These are phyloP conservation scores for Mortierella sp. DNA, from an alignment of 371 early-diverging fungal species.

Conservation along the genomic window DNA sequence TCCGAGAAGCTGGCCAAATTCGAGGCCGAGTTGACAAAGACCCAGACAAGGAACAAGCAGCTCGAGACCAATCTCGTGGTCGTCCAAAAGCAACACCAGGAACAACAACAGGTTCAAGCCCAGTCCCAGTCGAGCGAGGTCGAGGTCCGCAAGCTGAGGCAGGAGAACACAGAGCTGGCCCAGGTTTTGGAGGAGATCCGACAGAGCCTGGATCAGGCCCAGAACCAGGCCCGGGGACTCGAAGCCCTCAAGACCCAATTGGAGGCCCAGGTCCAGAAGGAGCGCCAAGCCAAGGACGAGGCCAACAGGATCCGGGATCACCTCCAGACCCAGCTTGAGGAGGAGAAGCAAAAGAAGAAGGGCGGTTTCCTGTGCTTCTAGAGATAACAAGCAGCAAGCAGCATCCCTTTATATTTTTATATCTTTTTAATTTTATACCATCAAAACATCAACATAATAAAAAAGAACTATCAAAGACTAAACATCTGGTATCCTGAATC, in stretches of 20 bases:
- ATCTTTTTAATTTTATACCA: conserved; percentile 6
- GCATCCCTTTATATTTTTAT: background rate
- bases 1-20: conserved; percentile 22
- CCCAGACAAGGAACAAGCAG: conserved; percentile 31
- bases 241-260: conserved; percentile 40
- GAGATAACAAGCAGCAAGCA: background rate
- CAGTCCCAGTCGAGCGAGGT: no score
- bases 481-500: no score
- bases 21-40: conserved; percentile 22
- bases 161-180: conserved; percentile 40
- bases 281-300: conserved; percentile 50
- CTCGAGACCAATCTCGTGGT: conserved; percentile 33
- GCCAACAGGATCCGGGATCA: conserved; percentile 39
- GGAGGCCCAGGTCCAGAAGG: conserved; percentile 49
- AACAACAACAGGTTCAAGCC: conserved; percentile 14
- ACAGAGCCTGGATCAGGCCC: conserved; percentile 39
- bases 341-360: conserved; percentile 55
- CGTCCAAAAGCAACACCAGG: background rate
- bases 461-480: no score
- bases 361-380: conserved; percentile 53
- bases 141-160: conserved; percentile 33
- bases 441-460: background rate
- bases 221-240: conserved; percentile 38
- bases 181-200: conserved; percentile 45
- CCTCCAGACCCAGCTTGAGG: conserved; percentile 41